Evolutionary conservation across 1,284 basidiomycete species (phyloP), one percentile per base, ranked within the genome.

Genomic region (Leucoagaricus sp.): DNA sequence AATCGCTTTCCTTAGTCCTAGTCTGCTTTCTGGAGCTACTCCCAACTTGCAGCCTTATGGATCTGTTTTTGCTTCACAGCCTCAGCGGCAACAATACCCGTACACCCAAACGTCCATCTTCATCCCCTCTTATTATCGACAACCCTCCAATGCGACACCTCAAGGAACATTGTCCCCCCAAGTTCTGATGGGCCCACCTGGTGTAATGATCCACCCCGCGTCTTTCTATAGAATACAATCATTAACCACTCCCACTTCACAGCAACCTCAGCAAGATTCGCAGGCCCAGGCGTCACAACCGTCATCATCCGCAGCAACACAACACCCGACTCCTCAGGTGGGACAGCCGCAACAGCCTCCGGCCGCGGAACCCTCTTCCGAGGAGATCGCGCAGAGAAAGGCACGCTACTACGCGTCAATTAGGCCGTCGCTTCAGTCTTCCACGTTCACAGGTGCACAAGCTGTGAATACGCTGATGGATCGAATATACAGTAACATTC

Each of bases 81-180:
- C 61, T 13, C 64, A 66, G 44, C 59, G 61, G 34, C 60, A 60
- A 41, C 51, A 61, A 36, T 61, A 64, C 33, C 47, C 58, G 8
- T 63, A 70, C 70, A 54, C 79, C 73, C 61, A 66, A 67, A 42
- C 63, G 63, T 28, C 66, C 62, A 50, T 72, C 63, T 44, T 66
- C 61, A 59, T 67, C n/a, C 63, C 65, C 10, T 57, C 67, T 55
- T 74, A 72, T 63, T 74, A 72, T 55, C 72, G 70, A 44, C 70
- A 75, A 33, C 76, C 73, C 53, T 65, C 68, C 6, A 69, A 72
- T 21, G 58, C 68, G 19, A 55, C 69, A n/a, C 67, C 70, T 31
- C 87, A 86, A 65, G 75, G 83, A 61, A 87, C 85, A 4, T 77
- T 89, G 25, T 84, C 86, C 3, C 88, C 88, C 2, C 85, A 84